Evolutionary conservation across 1,284 basidiomycete species (phyloP).

Genomic region (Coniophora puteana): DNA sequence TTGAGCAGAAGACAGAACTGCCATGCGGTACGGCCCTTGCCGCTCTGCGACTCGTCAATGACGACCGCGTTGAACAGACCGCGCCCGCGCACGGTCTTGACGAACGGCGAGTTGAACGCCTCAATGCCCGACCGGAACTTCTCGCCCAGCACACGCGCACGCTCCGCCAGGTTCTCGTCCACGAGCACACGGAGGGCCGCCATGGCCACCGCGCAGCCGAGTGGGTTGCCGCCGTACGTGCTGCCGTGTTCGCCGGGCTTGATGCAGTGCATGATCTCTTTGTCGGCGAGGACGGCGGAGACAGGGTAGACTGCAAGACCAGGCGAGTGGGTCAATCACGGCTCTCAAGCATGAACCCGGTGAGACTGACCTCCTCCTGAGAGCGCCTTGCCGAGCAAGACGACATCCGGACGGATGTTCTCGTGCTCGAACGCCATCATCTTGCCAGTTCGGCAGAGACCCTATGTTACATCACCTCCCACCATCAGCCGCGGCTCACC

Average conservation of each 20-base stretch:
- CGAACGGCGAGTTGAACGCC: slow-evolving; percentile 66
- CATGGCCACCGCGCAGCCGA: slow-evolving; percentile 93
- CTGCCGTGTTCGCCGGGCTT: slow-evolving; percentile 98
- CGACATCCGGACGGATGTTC: slow-evolving; percentile 85
- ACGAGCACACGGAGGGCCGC: slow-evolving; percentile 87
- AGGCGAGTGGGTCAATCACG: slow-evolving; percentile 8
- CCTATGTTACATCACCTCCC: slow-evolving; percentile 48
- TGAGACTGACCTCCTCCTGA: slow-evolving; percentile 76
- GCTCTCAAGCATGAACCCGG: slow-evolving; percentile 4
- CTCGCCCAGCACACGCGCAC: slow-evolving; percentile 78
- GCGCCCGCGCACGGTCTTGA: slow-evolving; percentile 76
- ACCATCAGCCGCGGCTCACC: slow-evolving; percentile 3
- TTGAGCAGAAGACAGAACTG: slow-evolving; percentile 93
- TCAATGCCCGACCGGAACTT: slow-evolving; percentile 72
- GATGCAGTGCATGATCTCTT: slow-evolving; percentile 92
- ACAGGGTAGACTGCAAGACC: slow-evolving; percentile 84
- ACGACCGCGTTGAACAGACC: slow-evolving; percentile 94
- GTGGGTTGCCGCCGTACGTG: slow-evolving; percentile 93
- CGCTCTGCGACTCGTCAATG: slow-evolving; percentile 81
- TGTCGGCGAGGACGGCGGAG: slow-evolving; percentile 88
- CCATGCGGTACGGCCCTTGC: slow-evolving; percentile 86
- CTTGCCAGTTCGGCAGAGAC: slow-evolving; percentile 81
- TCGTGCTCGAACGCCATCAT: slow-evolving; percentile 91
- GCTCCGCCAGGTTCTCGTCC: slow-evolving; percentile 80
- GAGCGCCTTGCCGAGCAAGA: slow-evolving; percentile 94